These are phyloP conservation scores for Hordeum pubiflorum DNA, from an alignment of 202 grass and related monocot genomes.

Conservation along the genomic window DNA sequence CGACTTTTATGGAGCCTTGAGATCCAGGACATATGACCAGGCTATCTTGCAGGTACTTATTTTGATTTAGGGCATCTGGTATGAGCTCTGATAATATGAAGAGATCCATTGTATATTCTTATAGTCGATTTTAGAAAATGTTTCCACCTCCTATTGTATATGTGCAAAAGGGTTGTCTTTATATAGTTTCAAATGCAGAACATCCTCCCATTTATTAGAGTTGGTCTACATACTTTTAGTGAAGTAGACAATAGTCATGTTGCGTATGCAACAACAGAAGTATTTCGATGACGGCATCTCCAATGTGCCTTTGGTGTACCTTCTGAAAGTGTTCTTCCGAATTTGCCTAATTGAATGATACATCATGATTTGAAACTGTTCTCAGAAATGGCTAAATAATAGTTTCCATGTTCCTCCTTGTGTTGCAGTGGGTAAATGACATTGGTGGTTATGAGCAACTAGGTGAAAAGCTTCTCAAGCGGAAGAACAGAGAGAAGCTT, in stretches of 20 bases:
- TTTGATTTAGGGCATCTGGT: slow-evolving; percentile 1
- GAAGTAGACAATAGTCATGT: background rate
- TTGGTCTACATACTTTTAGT: background rate
- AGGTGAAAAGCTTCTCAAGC: slow-evolving; percentile 65
- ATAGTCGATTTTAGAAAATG: background rate
- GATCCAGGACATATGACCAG: slow-evolving; percentile 80
- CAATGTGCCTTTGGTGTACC: background rate
- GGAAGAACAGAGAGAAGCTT: slow-evolving; percentile 61
- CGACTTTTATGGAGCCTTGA: slow-evolving; percentile 92
- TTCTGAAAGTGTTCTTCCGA: background rate
- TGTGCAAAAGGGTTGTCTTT: background rate
- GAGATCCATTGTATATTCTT: background rate
- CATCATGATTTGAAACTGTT: slow-evolving; percentile 11
- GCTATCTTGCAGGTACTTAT: slow-evolving; percentile 67
- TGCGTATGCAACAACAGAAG: background rate
- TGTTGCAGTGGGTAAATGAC: slow-evolving; percentile 73
- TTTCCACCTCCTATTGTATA: background rate
- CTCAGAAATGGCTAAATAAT: background rate
- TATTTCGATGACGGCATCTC: background rate
- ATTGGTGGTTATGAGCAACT: slow-evolving; percentile 81
- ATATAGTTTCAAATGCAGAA: background rate
- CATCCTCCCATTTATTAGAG: background rate
- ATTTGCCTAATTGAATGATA: background rate
- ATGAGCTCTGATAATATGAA: background rate
- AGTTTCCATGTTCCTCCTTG: background rate